A percentile compares a stretch with the other conserved stretches of the same genome.
Evolutionary conservation across 768 basidiomycete species (phyloP).

Genomic region (Lentinula sp.): DNA sequence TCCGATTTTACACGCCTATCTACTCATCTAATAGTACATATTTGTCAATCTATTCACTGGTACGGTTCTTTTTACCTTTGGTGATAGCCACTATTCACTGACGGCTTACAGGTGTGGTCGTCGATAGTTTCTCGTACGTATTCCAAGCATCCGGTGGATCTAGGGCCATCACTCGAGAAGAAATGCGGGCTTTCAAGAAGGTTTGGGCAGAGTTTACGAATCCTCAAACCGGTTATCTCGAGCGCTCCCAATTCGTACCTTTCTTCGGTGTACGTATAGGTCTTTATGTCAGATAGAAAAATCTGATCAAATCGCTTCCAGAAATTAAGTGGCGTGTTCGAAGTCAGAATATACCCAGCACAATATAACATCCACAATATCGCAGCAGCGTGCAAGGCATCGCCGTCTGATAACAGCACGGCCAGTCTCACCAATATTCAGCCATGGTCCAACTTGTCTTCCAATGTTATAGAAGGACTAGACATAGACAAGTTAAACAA

Average conservation of each 20-base stretch:
- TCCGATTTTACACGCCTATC: not conserved
- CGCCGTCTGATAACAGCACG: slow-evolving; percentile 11
- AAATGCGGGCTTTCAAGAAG: slow-evolving; percentile 94
- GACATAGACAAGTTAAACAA: slow-evolving; percentile 59
- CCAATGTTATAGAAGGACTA: slow-evolving; percentile 41
- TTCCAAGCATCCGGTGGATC: slow-evolving; percentile 84
- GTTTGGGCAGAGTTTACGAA: slow-evolving; percentile 86
- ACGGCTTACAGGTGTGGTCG: slow-evolving; percentile 63
- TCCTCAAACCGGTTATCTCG: slow-evolving; percentile 71
- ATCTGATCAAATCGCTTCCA: slow-evolving; percentile 19
- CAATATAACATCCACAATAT: slow-evolving; percentile 63
- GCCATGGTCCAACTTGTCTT: slow-evolving; percentile 19
- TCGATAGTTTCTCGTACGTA: slow-evolving; percentile 94
- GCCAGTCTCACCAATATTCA: slow-evolving; percentile 13
- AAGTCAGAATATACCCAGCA: slow-evolving; percentile 76
- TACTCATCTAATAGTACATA: slow-evolving; percentile 60
- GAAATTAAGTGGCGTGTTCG: slow-evolving; percentile 84
- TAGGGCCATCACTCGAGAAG: slow-evolving; percentile 77
- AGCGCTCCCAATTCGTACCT: slow-evolving; percentile 59
- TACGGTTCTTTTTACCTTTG: slow-evolving; percentile 18
- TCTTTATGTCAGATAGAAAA: not conserved
- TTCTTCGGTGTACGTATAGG: slow-evolving; percentile 74
- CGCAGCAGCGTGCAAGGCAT: slow-evolving; percentile 39
- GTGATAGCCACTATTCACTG: not conserved
- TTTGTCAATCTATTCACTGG: slow-evolving; percentile 96